Conservation (phyloP, 2,329 filamentous ascomycete species). For the Fusarium scirpi region DNA sequence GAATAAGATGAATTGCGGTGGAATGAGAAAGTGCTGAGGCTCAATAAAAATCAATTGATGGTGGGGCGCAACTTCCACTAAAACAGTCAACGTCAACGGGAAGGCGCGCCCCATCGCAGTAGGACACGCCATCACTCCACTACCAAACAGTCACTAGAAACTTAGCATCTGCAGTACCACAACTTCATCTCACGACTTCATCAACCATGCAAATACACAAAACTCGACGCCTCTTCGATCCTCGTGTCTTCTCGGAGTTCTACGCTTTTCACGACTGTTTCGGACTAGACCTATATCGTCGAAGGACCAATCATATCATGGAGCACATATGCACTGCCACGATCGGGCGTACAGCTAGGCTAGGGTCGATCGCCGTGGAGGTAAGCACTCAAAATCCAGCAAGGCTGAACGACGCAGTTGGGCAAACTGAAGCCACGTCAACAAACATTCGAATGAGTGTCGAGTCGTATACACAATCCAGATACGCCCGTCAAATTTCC, state of each 20-base stretch:
- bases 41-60: background rate
- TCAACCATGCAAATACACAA: background rate
- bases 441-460: background rate
- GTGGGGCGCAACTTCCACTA: background rate
- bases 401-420: background rate
- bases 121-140: too few species aligned
- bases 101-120: background rate
- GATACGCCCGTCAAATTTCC: too few species aligned
- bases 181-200: too few species aligned
- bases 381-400: background rate
- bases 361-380: background rate
- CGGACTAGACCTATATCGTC: too few species aligned
- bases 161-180: background rate
- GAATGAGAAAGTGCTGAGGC: background rate
- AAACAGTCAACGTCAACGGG: background rate
- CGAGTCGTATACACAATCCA: background rate
- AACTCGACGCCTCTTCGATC: too few species aligned
- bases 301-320: too few species aligned
- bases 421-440: background rate
- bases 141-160: too few species aligned
- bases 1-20: background rate
- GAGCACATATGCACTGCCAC: background rate
- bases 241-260: too few species aligned
- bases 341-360: background rate
- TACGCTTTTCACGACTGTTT: too few species aligned